Evolutionary conservation across 2,329 filamentous ascomycete species (phyloP), one percentile per base, ranked within the genome.

Genomic region (Anthostomella pinea): DNA sequence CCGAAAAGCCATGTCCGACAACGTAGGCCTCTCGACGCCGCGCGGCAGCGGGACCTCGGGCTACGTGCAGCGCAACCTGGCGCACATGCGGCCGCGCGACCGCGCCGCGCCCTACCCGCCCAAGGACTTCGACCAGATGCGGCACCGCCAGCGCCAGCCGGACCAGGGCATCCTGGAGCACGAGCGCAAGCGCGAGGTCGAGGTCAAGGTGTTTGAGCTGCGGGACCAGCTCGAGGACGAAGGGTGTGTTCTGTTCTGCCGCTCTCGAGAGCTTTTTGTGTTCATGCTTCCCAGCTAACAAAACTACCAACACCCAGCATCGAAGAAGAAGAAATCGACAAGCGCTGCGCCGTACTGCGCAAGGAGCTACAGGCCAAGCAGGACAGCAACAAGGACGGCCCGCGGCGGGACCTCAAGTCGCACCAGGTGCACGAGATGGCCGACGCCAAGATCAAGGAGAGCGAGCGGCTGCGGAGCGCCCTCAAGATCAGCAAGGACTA

Each of bases 391-490:
- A 30, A 5, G 62, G 59, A 50, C 36, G 65, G 58, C 59, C 53
- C 37, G 65, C 59, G 16, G 63, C 57, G n/a, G 51, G 75, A 78
- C 8, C 74, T 97, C 47, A 98, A 97, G 67, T 75, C 82, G 49
- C 89, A 97, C 65, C 88, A 97, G 66, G 89, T 97, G 14, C 93
- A 98, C 68, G 93, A 97, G 67, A 75, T 95, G 61, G 93, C 93
- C 13, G 86, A 93, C 56, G 93, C 91, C 42, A 98, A 98, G 75
- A 91, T 95, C 51, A 85, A 87, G 61, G 93, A 98, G 73, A 95
- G 85, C 63, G 90, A 97, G 67, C 77, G 86, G 53, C 69, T 98
- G 60, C 72, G 91, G 48, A 86, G 75, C 63, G 93, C 93, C 6
- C 71, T 98, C 49, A 90, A 89, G 32, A 95, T 97, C 54, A 82